Evolutionary conservation across 164 flowering plant species (phyloP).

Genomic region (Aristolochia contorta): DNA sequence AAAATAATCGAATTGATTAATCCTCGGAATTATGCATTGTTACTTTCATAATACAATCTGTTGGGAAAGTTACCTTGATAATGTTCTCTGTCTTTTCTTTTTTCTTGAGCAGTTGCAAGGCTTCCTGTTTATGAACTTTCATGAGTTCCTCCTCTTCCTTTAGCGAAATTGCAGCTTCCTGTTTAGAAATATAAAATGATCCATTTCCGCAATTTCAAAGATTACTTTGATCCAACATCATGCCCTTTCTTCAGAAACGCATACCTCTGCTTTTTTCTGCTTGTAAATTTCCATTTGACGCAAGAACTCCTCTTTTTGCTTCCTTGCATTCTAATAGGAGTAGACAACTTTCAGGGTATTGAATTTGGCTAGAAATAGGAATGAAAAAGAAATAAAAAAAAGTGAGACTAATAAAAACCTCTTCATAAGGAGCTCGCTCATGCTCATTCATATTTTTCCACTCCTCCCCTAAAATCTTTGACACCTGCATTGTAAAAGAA

Average conservation of each 20-base stretch:
- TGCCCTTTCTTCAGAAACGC: too few relatives aligned
- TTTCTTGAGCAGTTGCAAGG: slow-evolving; percentile 82
- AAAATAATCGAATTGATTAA: too few relatives aligned
- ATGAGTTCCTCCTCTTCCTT: slow-evolving; percentile 64
- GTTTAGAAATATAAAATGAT: neutral
- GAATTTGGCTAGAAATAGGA: neutral
- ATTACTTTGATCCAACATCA: neutral
- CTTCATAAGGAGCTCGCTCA: slow-evolving; percentile 54
- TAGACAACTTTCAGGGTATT: neutral
- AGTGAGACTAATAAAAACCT: slow-evolving; percentile 28
- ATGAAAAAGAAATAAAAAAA: neutral
- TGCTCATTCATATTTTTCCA: slow-evolving; percentile 79
- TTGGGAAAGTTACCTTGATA: slow-evolving; percentile 41
- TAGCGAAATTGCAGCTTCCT: slow-evolving; percentile 38
- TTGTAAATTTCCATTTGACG: slow-evolving; percentile 75
- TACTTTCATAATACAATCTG: too few relatives aligned
- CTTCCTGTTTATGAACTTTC: slow-evolving; percentile 87
- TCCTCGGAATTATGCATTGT: neutral
- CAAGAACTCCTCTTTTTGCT: slow-evolving; percentile 61
- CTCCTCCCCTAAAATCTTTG: slow-evolving; percentile 74
- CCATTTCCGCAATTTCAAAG: neutral
- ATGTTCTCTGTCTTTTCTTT: slow-evolving; percentile 79
- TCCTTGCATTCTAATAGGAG: slow-evolving; percentile 49
- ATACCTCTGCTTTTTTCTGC: slow-evolving; percentile 49
- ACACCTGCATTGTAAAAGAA: slow-evolving; percentile 22